Conservation (phyloP, 352 stramenopile genomes). For the Phytophthora citricola region DNA sequence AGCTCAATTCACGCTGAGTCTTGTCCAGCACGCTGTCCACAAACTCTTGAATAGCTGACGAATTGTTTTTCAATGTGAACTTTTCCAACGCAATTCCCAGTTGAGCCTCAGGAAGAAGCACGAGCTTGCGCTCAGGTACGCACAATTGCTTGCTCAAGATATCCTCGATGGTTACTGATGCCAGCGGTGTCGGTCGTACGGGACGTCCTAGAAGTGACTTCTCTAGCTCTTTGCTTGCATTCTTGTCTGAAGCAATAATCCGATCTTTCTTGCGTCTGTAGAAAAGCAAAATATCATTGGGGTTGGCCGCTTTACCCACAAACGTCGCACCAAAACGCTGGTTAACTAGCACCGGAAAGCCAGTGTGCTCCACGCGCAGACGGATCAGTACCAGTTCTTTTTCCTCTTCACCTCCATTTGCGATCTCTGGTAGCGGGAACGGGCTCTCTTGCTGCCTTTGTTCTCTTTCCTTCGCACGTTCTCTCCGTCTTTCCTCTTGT, state of each 20-base stretch:
- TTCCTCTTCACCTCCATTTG: constrained; percentile 24
- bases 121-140: constrained; percentile 69
- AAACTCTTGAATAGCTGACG: constrained; percentile 81
- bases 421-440: constrained; percentile 31
- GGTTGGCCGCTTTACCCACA: constrained; percentile 87
- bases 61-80: constrained; percentile 85
- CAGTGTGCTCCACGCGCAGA: constrained; percentile 88
- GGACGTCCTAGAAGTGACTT: constrained; percentile 47
- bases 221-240: constrained; percentile 38
- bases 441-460: constrained; percentile 40
- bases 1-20: constrained; percentile 69
- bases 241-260: constrained; percentile 53
- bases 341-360: constrained; percentile 89
- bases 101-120: constrained; percentile 77
- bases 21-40: constrained; percentile 71
- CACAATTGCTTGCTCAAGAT: constrained; percentile 73
- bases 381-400: constrained; percentile 80
- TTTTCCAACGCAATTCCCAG: constrained; percentile 77
- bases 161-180: constrained; percentile 81
- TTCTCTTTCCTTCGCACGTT: constrained; percentile 31
- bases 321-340: constrained; percentile 90
- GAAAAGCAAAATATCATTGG: constrained; percentile 90
- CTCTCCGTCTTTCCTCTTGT: constrained; percentile 23
- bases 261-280: constrained; percentile 71
- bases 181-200: constrained; percentile 68